phyloP scores from a whole-genome alignment of 495 filamentous ascomycete genomes.

The Aspergillus biplanus region DNA sequence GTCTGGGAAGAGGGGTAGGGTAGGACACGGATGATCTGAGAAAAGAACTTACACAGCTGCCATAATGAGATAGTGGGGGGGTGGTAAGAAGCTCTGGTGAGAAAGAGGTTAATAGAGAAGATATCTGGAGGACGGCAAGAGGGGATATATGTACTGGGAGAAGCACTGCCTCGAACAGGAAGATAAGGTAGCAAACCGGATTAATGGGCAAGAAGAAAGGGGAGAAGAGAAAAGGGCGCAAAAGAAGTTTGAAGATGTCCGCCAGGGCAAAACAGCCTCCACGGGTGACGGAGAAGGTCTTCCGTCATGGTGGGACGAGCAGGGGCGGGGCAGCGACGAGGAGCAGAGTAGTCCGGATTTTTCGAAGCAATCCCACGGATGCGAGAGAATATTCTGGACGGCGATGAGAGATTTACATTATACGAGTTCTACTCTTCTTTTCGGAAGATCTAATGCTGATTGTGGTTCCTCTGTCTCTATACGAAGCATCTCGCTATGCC shows the following conservation, averaged over 20 bases:
- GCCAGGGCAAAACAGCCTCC: constrained; percentile 8
- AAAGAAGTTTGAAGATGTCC: constrained; percentile 28
- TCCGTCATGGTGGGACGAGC: constrained; percentile 51
- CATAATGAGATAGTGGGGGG: constrained; percentile 42
- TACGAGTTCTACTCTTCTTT: not conserved
- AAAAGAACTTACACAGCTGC: constrained; percentile 62
- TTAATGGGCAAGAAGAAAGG: constrained; percentile 8
- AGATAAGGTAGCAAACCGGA: constrained; percentile 8
- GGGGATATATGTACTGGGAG: constrained; percentile 22
- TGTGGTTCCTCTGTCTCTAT: not conserved
- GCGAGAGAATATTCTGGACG: constrained; percentile 7
- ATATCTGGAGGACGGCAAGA: constrained; percentile 6
- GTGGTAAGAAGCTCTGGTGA: constrained; percentile 13
- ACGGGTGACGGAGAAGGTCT: constrained; percentile 47
- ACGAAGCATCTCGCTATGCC: not conserved
- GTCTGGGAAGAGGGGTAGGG: constrained; percentile 19
- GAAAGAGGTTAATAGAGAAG: constrained; percentile 14
- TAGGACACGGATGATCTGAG: constrained; percentile 18
- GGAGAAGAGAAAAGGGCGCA: constrained; percentile 28
- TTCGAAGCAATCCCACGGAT: constrained; percentile 31
- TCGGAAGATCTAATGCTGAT: not conserved
- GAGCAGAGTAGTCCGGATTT: constrained; percentile 50
- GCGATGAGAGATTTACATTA: not conserved
- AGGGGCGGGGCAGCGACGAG: constrained; percentile 34
- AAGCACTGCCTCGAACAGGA: constrained; percentile 15